Base-by-base conservation (phyloP, 176 grass and related monocot genomes). In the Avena insularis region DNA sequence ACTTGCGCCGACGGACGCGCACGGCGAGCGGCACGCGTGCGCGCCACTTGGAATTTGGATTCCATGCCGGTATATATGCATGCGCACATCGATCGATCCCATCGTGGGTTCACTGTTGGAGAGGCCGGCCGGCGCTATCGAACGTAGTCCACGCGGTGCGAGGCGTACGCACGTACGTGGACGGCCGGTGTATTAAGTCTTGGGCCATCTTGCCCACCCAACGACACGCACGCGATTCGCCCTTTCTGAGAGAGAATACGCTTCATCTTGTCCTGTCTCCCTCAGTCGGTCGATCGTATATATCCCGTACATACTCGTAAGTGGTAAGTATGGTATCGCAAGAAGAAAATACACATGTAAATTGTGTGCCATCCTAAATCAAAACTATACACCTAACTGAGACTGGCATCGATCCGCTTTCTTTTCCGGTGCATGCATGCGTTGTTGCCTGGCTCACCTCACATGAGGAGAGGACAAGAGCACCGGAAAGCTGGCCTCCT, bases 91-190 rank as follows among this genome's bases (percentile, higher is more conserved):
- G 8, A 4, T 48, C 78, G 10, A 49, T 75, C 55, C 78, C 10
- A 35, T 75, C 55, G 15, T 75, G 70, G 55, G 58, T 17, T 62
- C 53, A 33, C 82, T 75, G 70, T 75, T 60, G 23, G 21, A 47
- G 38, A 38, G 4, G 4, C 4, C 47, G 36, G 9, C 0, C 47
- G 36, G 9, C 0, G n/a, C 66, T 25, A 5, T 16, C 25, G 62
- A 15, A 2, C 25, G 6, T 65, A 65, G 23, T 23, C 23, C 4
- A 65, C 14, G 71, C 20, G 31, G 31, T 58, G 17, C 31, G 12
- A 59, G 76, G 36, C 36, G 67, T 43, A 35, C 25, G 25, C 35
- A 43, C 35, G 36, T 38, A 38, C 35, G 36, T 62, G 36, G 19
- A 10, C 1, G 57, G 20, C 77, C 11, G 6, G 1, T 19, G 40